Base-by-base conservation (phyloP, 257 asterid genomes). In the Nicotiana sylvestris region DNA sequence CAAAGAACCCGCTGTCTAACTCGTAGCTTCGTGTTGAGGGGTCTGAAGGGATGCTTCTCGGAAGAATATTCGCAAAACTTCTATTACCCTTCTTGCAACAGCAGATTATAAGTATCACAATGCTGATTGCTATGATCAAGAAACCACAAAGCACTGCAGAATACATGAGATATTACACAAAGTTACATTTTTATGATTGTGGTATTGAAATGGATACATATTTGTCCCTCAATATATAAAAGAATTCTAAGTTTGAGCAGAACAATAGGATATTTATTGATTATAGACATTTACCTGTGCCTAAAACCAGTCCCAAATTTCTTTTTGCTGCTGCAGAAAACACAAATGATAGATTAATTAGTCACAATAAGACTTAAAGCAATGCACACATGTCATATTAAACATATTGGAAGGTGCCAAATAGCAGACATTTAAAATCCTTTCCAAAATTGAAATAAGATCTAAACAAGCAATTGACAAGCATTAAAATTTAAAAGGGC, bases 21-120 rank as follows among this genome's bases (percentile, higher is more conserved):
- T 58, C 81, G 17, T 15, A 76, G 64, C 80, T 76, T 76, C 2
- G 80, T 15, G 64, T 76, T 76, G 80, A 76, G 9, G 80, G 80
- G 1, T 76, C 80, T 7, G 64, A 76, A 76, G 80, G 80, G 46
- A 1, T 76, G 43, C 46, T 76, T 76, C 64, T 76, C 29, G 65
- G 80, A 76, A 76, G 80, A 76, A 76, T 21, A 29, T 76, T 76
- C 29, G 80, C 29, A 51, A 15, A 27, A 15, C 29, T 51, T 51
- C 80, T 27, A 8, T 51, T 0, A 7, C 27, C 0, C 64, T 76
- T 76, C 43, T 76, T 76, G 64, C 64, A 76, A 29, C 64, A 51
- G 64, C 43, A 76, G 64, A 76, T 76, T 76, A 76, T 76, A 51
- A 25, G 16, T 9, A 76, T 51, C 64, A 51, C 27, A 49, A 51